phyloP scores from a whole-genome alignment of 2,329 filamentous ascomycete genomes.

The Pseudogymnoascus sp. region DNA sequence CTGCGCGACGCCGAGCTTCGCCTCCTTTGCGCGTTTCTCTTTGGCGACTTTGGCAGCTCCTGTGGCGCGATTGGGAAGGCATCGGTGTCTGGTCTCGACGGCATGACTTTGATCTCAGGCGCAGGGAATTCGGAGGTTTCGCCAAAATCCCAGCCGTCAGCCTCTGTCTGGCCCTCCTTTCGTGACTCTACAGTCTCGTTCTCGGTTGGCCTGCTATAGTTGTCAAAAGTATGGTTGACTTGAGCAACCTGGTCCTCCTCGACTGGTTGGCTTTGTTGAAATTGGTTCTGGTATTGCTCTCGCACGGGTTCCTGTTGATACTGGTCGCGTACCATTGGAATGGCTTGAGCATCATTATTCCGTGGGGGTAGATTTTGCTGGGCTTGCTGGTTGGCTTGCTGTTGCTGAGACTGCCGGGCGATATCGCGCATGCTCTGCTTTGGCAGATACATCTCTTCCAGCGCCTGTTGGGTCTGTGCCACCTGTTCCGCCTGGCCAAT shows the following conservation, averaged over 20 bases:
- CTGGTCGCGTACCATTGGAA: slow-evolving; percentile 46
- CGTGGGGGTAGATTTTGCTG: slow-evolving; percentile 28
- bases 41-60: slow-evolving; percentile 68
- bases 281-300: slow-evolving; percentile 18
- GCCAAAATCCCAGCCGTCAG: slow-evolving; percentile 89
- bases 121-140: slow-evolving; percentile 60
- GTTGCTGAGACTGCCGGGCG: slow-evolving; percentile 40
- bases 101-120: slow-evolving; percentile 40
- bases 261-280: slow-evolving; percentile 24
- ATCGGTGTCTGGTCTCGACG: slow-evolving; percentile 75
- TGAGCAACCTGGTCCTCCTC: slow-evolving; percentile 50
- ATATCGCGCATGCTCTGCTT: slow-evolving; percentile 21
- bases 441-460: slow-evolving; percentile 27
- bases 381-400: slow-evolving; percentile 44
- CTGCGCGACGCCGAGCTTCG: slow-evolving; percentile 73
- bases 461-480: slow-evolving; percentile 29
- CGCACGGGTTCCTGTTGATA: background rate
- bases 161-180: slow-evolving; percentile 37
- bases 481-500: background rate
- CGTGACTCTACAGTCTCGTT: slow-evolving; percentile 24
- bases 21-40: slow-evolving; percentile 64
- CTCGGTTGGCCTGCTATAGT: slow-evolving; percentile 44
- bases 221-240: slow-evolving; percentile 51
- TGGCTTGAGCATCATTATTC: slow-evolving; percentile 35
- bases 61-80: slow-evolving; percentile 75